These are phyloP conservation scores for Litsea cubeba DNA, from an alignment of 164 flowering plant species.

Conservation along the genomic window DNA sequence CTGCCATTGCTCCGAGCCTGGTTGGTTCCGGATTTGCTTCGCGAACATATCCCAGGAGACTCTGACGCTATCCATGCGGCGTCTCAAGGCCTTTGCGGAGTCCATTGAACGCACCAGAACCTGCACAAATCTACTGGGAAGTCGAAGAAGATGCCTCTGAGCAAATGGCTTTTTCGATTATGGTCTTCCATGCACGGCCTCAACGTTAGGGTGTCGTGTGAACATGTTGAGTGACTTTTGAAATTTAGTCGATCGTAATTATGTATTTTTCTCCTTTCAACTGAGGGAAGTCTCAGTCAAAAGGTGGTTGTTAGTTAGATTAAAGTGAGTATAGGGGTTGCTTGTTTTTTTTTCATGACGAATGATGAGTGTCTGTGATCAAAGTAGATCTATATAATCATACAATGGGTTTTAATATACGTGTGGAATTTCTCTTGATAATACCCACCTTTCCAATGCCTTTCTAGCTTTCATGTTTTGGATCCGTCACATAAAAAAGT, in stretches of 20 bases:
- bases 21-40: constrained; percentile 91
- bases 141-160: constrained; percentile 13
- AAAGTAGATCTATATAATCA: too few relatives aligned
- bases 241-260: too few relatives aligned
- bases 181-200: constrained; percentile 11
- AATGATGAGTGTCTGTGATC: too few relatives aligned
- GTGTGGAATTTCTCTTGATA: too few relatives aligned
- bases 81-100: constrained; percentile 45
- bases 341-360: too few relatives aligned
- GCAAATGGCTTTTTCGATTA: constrained; percentile 25
- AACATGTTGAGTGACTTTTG: background rate
- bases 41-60: constrained; percentile 78
- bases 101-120: background rate
- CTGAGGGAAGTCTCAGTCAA: too few relatives aligned
- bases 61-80: constrained; percentile 43
- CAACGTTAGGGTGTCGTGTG: background rate
- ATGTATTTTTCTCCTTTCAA: background rate
- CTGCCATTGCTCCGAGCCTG: constrained; percentile 86
- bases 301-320: too few relatives aligned
- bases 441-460: too few relatives aligned
- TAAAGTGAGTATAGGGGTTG: too few relatives aligned
- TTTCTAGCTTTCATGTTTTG: too few relatives aligned
- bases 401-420: too few relatives aligned
- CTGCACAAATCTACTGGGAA: constrained; percentile 2
- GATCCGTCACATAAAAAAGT: too few relatives aligned